A percentile compares a stretch with the other conserved stretches of the same genome.
Conservation (phyloP, 192 early-diverging fungal species). For the Coemansia sp. region DNA sequence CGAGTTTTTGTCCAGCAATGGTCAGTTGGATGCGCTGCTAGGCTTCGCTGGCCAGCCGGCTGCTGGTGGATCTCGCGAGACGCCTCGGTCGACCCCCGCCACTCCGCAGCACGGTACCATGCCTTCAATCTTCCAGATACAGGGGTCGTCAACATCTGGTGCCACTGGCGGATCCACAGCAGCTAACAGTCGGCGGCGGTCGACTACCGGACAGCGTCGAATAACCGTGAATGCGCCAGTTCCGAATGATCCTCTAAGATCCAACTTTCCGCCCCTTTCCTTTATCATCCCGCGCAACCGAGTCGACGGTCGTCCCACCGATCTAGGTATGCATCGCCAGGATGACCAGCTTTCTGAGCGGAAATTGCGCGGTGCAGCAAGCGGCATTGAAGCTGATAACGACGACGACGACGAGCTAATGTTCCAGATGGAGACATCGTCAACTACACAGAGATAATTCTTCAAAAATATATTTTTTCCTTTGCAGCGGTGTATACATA, state of each 20-base stretch:
- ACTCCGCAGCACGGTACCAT: too few species aligned
- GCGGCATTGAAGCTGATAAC: neutral
- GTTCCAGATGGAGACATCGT: constrained; percentile 52
- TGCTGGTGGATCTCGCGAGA: neutral
- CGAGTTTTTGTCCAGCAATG: constrained; percentile 24
- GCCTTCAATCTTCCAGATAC: too few species aligned
- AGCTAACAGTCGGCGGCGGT: neutral
- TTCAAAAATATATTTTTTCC: neutral
- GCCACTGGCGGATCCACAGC: neutral
- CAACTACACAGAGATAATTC: neutral
- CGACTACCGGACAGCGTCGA: neutral
- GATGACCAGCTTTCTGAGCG: neutral
- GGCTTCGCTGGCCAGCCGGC: constrained; percentile 17
- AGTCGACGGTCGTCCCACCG: constrained; percentile 13
- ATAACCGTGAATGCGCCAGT: neutral
- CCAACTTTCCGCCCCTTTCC: constrained; percentile 50
- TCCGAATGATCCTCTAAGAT: constrained; percentile 21
- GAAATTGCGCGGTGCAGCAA: neutral
- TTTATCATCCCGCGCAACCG: constrained; percentile 47
- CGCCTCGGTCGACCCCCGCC: neutral
- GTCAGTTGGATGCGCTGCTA: constrained; percentile 30
- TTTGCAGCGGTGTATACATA: neutral
- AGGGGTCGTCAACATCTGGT: too few species aligned
- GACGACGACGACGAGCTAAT: constrained; percentile 42
- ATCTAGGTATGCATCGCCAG: neutral